Base-by-base conservation (phyloP, 352 stramenopile genomes). In the Globisporangium paroecandrum region DNA sequence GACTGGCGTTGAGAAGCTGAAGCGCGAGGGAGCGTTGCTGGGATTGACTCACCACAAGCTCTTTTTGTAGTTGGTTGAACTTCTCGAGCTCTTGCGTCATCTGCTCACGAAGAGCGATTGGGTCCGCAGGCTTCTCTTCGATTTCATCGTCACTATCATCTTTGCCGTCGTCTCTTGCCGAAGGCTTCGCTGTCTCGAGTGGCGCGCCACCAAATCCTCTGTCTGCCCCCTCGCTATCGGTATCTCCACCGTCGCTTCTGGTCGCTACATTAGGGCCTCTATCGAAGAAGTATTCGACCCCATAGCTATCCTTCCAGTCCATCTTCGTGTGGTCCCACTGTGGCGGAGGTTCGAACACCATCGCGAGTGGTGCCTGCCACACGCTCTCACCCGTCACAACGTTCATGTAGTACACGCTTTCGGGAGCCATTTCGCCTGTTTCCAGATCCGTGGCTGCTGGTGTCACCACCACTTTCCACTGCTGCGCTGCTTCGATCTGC, bases 371-470 rank as follows among this genome's bases (percentile, higher is more conserved):
- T 8, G 71, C 58, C 2, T 91, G 75, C 85, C 83, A 92, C 9
- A 71, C 69, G 54, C 74, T 90, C 51, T 85, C 74, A 1, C 79
- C 79, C 1, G 85, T 94, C 15, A 62, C n/a, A 9, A 47, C 54
- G 62, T 94, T 89, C 18, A 71, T 73, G 65, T 78, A 94, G 58
- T 90, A 94, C 36, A 73, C 70, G 54, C 80, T 70, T 3, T 80
- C 70, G 2, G 66, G 38, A 1, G 13, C 54, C 15, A 32, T 32
- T 4, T 68, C 65, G 3, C 38, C 58, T 5, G 38, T 65, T 29
- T 72, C 63, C 10, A 66, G 22, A 2, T 55, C 62, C 25, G 54
- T 69, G 7, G 65, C 56, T 8, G 61, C 68, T 25, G 65, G 53
- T 0, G 68, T 64, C 0, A 89, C 36, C 12, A 90, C 70, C 1